Evolutionary conservation across 768 basidiomycete species (phyloP).

Genomic region (Mycena albidolilacea): DNA sequence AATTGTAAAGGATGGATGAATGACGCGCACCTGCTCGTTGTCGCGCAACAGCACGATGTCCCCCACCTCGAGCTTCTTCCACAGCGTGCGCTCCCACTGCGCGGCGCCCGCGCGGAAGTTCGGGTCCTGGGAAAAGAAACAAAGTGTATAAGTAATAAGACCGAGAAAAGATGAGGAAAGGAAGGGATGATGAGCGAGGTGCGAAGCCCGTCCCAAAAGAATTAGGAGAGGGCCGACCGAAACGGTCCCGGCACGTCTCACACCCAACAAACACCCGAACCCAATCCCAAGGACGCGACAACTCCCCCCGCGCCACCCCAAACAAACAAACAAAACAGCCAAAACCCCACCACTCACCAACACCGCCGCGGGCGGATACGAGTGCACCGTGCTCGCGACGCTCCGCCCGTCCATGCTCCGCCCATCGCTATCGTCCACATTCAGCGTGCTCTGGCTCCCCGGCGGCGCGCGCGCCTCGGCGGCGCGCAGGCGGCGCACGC

Average conservation of each 20-base stretch:
- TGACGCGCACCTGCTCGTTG: conserved; percentile 76
- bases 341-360: conserved; percentile 46
- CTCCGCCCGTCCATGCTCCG: conserved; percentile 48
- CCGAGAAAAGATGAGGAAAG: too few species aligned
- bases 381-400: conserved; percentile 61
- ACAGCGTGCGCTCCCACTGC: conserved; percentile 94
- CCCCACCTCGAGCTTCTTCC: conserved; percentile 99
- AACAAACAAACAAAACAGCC: too few species aligned
- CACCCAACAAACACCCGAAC: too few species aligned
- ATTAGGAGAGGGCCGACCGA: too few species aligned
- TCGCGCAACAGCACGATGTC: conserved; percentile 92
- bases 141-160: too few species aligned
- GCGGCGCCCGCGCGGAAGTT: conserved; percentile 74
- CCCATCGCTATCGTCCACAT: conserved; percentile 42
- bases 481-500: conserved; percentile 88
- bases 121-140: conserved; percentile 66
- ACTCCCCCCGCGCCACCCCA: too few species aligned
- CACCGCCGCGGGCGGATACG: conserved; percentile 76
- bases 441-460: conserved; percentile 74
- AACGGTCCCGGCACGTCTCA: too few species aligned
- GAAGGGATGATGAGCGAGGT: too few species aligned
- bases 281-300: too few species aligned
- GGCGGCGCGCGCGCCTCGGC: conserved; percentile 77
- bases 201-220: too few species aligned
- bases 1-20: too few species aligned